Base-by-base conservation (phyloP, 768 basidiomycete species). In the Amanita jacksonii region DNA sequence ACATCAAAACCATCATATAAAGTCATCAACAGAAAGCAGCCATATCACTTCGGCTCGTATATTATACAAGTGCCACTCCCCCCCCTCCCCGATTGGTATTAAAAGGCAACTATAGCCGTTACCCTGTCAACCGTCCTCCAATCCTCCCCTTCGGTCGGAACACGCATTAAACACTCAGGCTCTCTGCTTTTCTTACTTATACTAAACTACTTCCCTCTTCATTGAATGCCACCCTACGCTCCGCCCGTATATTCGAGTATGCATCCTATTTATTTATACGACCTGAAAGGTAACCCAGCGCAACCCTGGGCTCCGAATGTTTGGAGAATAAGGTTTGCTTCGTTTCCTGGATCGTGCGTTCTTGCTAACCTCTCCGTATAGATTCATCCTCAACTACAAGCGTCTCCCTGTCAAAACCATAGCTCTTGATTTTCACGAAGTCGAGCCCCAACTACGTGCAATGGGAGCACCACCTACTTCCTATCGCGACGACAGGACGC, bases 231-330 rank as follows among this genome's bases (percentile, higher is more conserved):
- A n/a, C 43, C 25, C 18, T 19, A 38, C 15, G 28, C 27, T 19
- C 5, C 34, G 10, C 18, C 23, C 31, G 24, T 25, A 24, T 22
- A 28, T 4, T 24, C 49, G 34, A 52, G 57, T 19, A 61, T 62
- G 15, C 74, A 78, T 9, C 60, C 65, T 37, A 79, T 86, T 48
- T 75, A 67, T 12, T 64, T 86, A 12, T 86, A 84, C 55, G 84
- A 86, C 49, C 67, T 79, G 16, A 76, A 72, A 25, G 77, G 80
- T 8, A 67, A 66, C 38, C 68, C 67, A 7, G 66, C 76, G 1
- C 77, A 81, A 42, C 72, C 82, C n/a, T 86, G 83, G 83, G 77
- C 78, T 41, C 84, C 84, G 22, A 82, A 81, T 49, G 70, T 81
- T 22, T 85, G 83, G 83, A 69, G 80, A 34, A 72, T 86, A 49